phyloP scores from a whole-genome alignment of 192 early-diverging fungal genomes.

The Umbelopsis sp. region DNA sequence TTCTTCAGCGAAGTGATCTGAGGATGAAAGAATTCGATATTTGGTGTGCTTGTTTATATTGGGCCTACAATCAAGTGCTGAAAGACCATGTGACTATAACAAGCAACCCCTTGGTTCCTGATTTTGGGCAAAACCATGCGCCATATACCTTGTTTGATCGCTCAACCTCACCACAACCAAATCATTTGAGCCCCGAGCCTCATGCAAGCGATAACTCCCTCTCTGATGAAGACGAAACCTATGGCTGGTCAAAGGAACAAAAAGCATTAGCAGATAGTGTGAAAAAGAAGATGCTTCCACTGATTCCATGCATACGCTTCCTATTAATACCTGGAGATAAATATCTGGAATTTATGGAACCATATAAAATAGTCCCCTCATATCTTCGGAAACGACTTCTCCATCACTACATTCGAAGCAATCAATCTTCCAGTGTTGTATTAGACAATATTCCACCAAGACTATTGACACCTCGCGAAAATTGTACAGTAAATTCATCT shows the following conservation, averaged over 20 bases:
- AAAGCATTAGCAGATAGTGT: background rate
- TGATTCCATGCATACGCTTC: conserved; percentile 22
- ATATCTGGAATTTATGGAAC: conserved; percentile 11
- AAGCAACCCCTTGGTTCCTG: background rate
- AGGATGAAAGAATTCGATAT: conserved; percentile 22
- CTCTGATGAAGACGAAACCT: background rate
- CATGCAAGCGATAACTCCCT: background rate
- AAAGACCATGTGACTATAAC: background rate
- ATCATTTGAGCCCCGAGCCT: background rate
- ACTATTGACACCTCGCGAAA: background rate
- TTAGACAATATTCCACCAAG: conserved; percentile 2
- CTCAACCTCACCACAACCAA: background rate
- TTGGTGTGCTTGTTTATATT: conserved; percentile 14
- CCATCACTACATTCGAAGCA: conserved; percentile 1
- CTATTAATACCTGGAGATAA: conserved; percentile 11
- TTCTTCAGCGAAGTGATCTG: conserved; percentile 13
- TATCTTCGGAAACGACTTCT: conserved; percentile 10
- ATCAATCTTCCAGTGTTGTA: background rate
- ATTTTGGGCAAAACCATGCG: background rate
- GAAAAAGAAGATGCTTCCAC: conserved; percentile 1
- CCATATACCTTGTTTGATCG: background rate
- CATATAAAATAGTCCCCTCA: conserved; percentile 10
- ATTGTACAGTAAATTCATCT: background rate
- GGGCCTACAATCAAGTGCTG: conserved; percentile 1
- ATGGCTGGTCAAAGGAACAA: conserved; percentile 1